These are phyloP conservation scores for Auriscalpium orientale DNA, from an alignment of 768 basidiomycete genomes.

Conservation along the genomic window DNA sequence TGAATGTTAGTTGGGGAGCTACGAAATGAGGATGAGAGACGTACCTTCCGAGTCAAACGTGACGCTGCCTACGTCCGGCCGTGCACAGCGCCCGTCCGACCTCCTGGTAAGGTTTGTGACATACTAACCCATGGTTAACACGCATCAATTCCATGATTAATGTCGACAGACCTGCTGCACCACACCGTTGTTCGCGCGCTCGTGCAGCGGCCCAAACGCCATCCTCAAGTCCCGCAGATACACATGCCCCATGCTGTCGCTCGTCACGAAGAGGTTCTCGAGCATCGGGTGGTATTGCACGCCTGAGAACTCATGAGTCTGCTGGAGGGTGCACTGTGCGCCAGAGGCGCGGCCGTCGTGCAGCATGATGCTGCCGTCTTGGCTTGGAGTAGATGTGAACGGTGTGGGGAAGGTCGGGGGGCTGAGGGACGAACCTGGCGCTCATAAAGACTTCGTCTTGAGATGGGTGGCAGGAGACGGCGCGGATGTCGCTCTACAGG, in stretches of 20 bases:
- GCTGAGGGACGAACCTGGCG: slow-evolving; percentile 44
- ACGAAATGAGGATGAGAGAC: slow-evolving; percentile 9
- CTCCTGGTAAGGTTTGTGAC: slow-evolving; percentile 39
- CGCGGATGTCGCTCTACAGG: slow-evolving; percentile 55
- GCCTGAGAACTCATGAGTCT: slow-evolving; percentile 50
- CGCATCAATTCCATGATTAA: too few relatives aligned
- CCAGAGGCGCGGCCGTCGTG: slow-evolving; percentile 48
- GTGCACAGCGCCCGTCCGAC: slow-evolving; percentile 32
- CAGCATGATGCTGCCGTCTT: slow-evolving; percentile 60
- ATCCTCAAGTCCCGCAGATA: slow-evolving; percentile 66
- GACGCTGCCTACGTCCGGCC: slow-evolving; percentile 64
- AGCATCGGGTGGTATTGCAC: slow-evolving; percentile 61
- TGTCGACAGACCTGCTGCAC: slow-evolving; percentile 39
- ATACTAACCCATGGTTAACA: slow-evolving; percentile 26
- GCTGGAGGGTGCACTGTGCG: slow-evolving; percentile 46
- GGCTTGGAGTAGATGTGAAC: slow-evolving; percentile 32
- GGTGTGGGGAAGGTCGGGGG: not conserved
- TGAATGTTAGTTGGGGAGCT: not conserved
- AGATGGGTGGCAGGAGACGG: slow-evolving; percentile 55
- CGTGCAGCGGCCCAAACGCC: slow-evolving; percentile 53
- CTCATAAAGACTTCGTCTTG: slow-evolving; percentile 64
- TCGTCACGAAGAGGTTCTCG: slow-evolving; percentile 62
- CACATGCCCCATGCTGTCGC: slow-evolving; percentile 50
- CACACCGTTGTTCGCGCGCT: slow-evolving; percentile 42
- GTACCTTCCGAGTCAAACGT: slow-evolving; percentile 61